Conservation (phyloP, 495 filamentous ascomycete species). For the Podospora bellae-mahoneyi region DNA sequence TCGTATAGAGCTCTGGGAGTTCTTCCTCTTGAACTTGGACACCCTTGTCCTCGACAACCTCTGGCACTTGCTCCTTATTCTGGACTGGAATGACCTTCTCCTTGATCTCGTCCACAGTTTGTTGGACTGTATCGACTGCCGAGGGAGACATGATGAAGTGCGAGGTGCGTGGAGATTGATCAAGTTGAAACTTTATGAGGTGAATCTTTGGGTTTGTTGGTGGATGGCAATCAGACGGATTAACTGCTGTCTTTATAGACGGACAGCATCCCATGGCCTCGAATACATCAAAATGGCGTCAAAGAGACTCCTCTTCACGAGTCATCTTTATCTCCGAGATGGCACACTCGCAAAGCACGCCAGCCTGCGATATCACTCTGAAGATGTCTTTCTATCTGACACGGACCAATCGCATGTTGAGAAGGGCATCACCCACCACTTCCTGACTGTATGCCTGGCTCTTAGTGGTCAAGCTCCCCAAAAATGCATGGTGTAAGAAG, state of each 20-base stretch:
- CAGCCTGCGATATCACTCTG: slow-evolving; percentile 6
- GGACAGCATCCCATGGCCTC: background rate
- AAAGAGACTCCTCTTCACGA: background rate
- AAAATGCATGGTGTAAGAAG: slow-evolving; percentile 24
- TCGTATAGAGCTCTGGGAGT: slow-evolving; percentile 19
- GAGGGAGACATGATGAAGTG: slow-evolving; percentile 31
- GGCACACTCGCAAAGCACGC: background rate
- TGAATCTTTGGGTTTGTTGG: background rate
- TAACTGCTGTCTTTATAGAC: background rate
- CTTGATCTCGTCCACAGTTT: slow-evolving; percentile 28
- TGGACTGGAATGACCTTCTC: slow-evolving; percentile 28
- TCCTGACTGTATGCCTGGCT: background rate
- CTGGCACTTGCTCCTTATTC: slow-evolving; percentile 10
- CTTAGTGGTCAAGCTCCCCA: background rate
- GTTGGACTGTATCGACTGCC: slow-evolving; percentile 28
- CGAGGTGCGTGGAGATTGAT: background rate
- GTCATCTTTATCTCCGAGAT: background rate
- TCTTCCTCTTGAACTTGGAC: slow-evolving; percentile 6
- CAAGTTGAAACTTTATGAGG: background rate
- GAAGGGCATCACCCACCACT: background rate
- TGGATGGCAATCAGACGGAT: background rate
- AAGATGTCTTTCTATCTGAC: background rate
- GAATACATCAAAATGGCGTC: background rate
- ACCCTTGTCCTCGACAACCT: background rate
- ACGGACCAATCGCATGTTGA: background rate